Evolutionary conservation across 768 basidiomycete species (phyloP).

Genomic region (Suillus paluster): DNA sequence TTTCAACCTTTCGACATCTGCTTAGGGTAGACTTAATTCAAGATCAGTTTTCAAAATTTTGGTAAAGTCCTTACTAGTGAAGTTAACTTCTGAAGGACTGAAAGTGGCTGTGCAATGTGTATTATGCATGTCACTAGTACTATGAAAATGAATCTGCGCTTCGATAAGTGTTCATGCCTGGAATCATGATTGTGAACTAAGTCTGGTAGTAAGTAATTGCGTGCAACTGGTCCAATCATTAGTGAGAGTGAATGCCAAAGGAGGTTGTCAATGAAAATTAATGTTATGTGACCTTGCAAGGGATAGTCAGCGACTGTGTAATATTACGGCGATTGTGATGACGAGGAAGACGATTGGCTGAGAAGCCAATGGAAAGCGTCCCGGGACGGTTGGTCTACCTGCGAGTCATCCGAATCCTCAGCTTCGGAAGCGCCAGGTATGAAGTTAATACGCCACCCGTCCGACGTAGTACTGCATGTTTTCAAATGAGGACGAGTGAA

Average conservation of each 20-base stretch:
- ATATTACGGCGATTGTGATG: not conserved
- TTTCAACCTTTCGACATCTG: too few species aligned
- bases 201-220: not conserved
- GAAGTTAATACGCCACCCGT: slow-evolving; percentile 19
- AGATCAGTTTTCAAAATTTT: too few species aligned
- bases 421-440: slow-evolving; percentile 11
- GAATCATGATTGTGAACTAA: not conserved
- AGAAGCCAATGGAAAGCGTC: slow-evolving; percentile 18
- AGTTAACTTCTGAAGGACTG: too few species aligned
- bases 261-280: not conserved
- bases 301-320: not conserved
- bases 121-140: not conserved
- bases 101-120: not conserved
- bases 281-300: not conserved
- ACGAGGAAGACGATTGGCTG: slow-evolving; percentile 9
- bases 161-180: not conserved
- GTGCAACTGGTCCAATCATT: not conserved
- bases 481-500: not conserved
- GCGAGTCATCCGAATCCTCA: slow-evolving; percentile 27
- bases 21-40: too few species aligned
- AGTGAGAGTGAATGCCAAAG: not conserved
- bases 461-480: not conserved
- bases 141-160: not conserved
- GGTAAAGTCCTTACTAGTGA: too few species aligned
- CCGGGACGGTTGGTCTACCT: slow-evolving; percentile 5